Evolutionary conservation across 1,139 yeast genomes (phyloP).

Genomic region (Magnusiomyces tetraspermus): DNA sequence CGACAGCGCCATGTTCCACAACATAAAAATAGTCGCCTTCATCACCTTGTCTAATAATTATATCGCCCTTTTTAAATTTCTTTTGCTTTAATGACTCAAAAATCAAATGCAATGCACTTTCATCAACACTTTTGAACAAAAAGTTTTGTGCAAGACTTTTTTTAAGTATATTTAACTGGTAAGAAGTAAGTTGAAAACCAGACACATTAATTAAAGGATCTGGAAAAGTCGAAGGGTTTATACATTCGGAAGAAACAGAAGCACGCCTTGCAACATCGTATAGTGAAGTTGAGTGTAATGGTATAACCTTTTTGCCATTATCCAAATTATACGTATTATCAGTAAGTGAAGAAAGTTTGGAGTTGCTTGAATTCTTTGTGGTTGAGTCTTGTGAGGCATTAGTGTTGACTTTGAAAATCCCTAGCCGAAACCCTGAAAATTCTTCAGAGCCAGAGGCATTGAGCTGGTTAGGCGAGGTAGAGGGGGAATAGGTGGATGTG

Average conservation of each 20-base stretch:
- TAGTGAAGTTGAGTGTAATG: no score
- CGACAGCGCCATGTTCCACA: conserved; percentile 77
- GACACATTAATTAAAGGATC: conserved; percentile 15
- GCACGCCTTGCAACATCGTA: no score
- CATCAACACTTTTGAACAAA: conserved; percentile 67
- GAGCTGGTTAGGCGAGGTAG: no score
- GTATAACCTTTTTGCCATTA: no score
- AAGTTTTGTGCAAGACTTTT: conserved; percentile 71
- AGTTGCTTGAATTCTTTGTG: no score
- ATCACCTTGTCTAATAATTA: conserved; percentile 85
- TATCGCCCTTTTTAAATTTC: conserved; percentile 46
- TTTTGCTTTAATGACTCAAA: conserved; percentile 75
- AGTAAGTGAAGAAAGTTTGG: no score
- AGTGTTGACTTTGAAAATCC: no score
- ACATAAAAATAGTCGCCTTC: conserved; percentile 93
- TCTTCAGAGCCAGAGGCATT: no score
- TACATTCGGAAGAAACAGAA: conserved; percentile 68
- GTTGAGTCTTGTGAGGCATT: no score
- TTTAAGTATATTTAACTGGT: conserved; percentile 60
- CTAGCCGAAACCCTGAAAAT: no score
- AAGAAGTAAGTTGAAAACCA: conserved; percentile 37
- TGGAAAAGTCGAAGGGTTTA: conserved; percentile 22
- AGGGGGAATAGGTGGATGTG: no score
- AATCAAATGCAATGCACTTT: conserved; percentile 64
- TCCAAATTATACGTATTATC: no score